Evolutionary conservation across 352 stramenopile genomes (phyloP).

Genomic region (Globisporangium perplexum): DNA sequence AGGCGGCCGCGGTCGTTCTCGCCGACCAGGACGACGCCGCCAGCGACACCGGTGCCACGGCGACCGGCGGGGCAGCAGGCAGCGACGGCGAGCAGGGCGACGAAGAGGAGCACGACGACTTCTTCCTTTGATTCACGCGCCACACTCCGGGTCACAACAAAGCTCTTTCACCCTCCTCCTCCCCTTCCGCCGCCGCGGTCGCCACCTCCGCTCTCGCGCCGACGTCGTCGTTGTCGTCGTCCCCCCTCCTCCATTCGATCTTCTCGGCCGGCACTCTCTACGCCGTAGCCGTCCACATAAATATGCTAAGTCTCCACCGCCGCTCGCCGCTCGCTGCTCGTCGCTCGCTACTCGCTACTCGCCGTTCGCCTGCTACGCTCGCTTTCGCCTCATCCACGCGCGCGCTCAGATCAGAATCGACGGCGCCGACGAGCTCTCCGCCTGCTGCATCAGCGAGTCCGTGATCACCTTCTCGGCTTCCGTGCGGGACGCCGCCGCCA

Average conservation of each 20-base stretch:
- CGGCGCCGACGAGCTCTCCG: conserved; percentile 33
- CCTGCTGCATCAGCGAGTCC: conserved; percentile 32
- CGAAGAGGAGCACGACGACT: conserved; percentile 57
- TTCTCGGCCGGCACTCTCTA: background rate
- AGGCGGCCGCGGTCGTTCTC: conserved; percentile 21
- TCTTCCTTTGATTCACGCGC: conserved; percentile 40
- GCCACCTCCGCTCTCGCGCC: background rate
- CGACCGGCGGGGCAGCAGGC: conserved; percentile 9
- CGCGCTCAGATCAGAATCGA: conserved; percentile 50
- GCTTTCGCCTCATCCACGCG: background rate
- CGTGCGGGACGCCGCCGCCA: conserved; percentile 63
- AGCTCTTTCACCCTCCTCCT: background rate
- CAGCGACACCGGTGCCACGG: conserved; percentile 11
- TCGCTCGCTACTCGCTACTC: background rate
- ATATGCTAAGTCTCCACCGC: background rate
- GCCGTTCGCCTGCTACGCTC: background rate
- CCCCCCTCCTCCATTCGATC: background rate
- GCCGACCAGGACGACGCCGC: conserved; percentile 52
- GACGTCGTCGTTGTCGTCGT: background rate
- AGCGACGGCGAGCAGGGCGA: conserved; percentile 20
- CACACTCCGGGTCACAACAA: background rate
- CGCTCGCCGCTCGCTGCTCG: background rate
- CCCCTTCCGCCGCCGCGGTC: background rate
- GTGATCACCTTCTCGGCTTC: conserved; percentile 62
- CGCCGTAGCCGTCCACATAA: conserved; percentile 4